Evolutionary conservation across 2,329 filamentous ascomycete species (phyloP).

Genomic region (Colletotrichum somersetense): DNA sequence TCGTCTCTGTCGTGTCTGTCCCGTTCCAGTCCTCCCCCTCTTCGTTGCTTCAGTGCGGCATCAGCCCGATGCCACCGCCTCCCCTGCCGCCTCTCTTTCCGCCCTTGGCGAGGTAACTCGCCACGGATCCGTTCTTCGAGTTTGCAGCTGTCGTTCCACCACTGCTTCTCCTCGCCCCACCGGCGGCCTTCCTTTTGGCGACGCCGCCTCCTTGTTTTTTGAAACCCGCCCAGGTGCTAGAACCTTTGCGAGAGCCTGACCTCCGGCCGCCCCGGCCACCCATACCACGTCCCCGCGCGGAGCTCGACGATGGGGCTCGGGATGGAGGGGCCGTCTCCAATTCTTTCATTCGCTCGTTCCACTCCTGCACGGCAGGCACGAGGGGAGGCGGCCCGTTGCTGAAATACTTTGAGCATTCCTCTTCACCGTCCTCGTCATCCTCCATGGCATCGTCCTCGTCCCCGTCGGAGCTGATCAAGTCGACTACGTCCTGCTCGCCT

Average conservation of each 20-base stretch:
- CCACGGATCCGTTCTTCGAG: slow-evolving; percentile 27
- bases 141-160: slow-evolving; percentile 26
- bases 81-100: slow-evolving; percentile 42
- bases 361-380: slow-evolving; percentile 44
- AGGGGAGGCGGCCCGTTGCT: slow-evolving; percentile 42
- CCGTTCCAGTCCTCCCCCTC: not conserved
- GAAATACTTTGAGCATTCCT: slow-evolving; percentile 64
- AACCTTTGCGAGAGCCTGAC: slow-evolving; percentile 30
- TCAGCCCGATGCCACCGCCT: slow-evolving; percentile 52
- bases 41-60: slow-evolving; percentile 51
- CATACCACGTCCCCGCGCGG: slow-evolving; percentile 40
- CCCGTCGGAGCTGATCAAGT: slow-evolving; percentile 65
- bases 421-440: slow-evolving; percentile 54
- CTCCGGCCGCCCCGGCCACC: slow-evolving; percentile 46
- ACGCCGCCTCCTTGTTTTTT: slow-evolving; percentile 41
- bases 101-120: slow-evolving; percentile 47
- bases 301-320: slow-evolving; percentile 32
- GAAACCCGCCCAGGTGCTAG: slow-evolving; percentile 25
- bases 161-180: slow-evolving; percentile 32
- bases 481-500: slow-evolving; percentile 60
- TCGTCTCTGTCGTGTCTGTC: slow-evolving; percentile 1
- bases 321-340: slow-evolving; percentile 46
- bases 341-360: slow-evolving; percentile 48
- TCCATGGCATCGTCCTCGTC: slow-evolving; percentile 51
- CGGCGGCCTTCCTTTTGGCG: slow-evolving; percentile 41